These are phyloP conservation scores for Cercospora nicotianae DNA, from an alignment of 2,329 filamentous ascomycete species.

Conservation along the genomic window DNA sequence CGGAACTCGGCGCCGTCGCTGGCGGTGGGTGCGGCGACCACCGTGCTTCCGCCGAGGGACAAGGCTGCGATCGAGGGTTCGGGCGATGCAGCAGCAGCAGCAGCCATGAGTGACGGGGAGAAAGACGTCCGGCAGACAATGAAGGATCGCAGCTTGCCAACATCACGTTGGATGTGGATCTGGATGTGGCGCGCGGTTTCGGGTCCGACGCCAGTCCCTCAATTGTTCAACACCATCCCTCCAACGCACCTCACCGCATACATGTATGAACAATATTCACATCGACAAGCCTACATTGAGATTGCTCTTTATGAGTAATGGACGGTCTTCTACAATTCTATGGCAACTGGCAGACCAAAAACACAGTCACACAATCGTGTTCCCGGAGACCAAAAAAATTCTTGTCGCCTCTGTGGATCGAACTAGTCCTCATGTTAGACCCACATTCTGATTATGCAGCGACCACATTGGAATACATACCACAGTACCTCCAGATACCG, in stretches of 20 bases:
- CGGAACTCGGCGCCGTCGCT: slow-evolving; percentile 33
- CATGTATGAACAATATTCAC: neutral
- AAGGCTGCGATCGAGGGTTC: slow-evolving; percentile 20
- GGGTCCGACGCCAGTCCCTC: neutral
- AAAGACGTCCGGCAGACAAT: slow-evolving; percentile 2
- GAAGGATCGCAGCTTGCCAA: neutral
- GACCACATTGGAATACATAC: slow-evolving; percentile 5
- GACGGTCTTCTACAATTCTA: neutral
- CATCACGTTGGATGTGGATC: neutral
- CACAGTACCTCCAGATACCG: slow-evolving; percentile 24
- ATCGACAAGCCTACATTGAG: neutral
- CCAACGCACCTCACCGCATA: neutral
- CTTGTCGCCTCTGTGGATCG: slow-evolving; percentile 16
- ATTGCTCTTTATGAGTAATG: neutral
- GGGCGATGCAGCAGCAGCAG: slow-evolving; percentile 8
- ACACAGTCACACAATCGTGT: neutral
- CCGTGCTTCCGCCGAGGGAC: slow-evolving; percentile 13
- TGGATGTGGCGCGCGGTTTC: neutral
- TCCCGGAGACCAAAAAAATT: neutral
- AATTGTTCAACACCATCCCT: neutral
- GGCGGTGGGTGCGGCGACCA: neutral
- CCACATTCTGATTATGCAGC: neutral
- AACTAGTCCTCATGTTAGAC: neutral
- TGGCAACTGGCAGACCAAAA: neutral
- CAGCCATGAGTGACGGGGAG: neutral